Conservation (phyloP, 768 basidiomycete genomes). For the Sporobolomyces phaffii region DNA sequence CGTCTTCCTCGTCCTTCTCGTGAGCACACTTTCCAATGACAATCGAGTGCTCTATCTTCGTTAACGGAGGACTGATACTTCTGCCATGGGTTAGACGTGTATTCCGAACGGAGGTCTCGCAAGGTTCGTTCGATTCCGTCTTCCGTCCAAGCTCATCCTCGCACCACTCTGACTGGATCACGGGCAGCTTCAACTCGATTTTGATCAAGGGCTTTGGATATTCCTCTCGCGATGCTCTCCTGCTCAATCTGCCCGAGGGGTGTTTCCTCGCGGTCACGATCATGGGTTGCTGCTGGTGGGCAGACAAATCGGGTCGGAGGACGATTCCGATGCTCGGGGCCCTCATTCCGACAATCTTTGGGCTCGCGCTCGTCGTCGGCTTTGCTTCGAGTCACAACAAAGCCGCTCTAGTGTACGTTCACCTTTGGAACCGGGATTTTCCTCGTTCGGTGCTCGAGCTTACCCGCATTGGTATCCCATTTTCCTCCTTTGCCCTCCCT, state of each 20-base stretch:
- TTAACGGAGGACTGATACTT: no score
- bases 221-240: conserved; percentile 59
- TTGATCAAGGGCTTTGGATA: conserved; percentile 34
- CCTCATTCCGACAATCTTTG: conserved; percentile 51
- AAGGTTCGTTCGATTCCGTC: neutral
- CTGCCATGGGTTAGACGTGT: no score
- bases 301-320: neutral
- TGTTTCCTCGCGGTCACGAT: conserved; percentile 53
- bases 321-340: conserved; percentile 13
- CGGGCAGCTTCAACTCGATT: conserved; percentile 11
- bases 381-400: conserved; percentile 52
- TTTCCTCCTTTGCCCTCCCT: no score
- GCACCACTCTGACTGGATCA: neutral
- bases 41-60: no score
- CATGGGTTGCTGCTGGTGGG: conserved; percentile 43
- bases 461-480: no score
- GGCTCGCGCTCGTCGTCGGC: conserved; percentile 56
- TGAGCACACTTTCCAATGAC: no score
- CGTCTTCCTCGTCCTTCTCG: conserved; percentile 52
- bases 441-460: no score
- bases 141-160: no score
- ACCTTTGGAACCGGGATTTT: neutral
- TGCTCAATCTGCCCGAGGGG: conserved; percentile 58
- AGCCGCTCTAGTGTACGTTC: conserved; percentile 46
- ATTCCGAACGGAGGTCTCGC: conserved; percentile 51